Conservation (phyloP, 1,139 yeast species). For the Citeromyces hawaiiensis region DNA sequence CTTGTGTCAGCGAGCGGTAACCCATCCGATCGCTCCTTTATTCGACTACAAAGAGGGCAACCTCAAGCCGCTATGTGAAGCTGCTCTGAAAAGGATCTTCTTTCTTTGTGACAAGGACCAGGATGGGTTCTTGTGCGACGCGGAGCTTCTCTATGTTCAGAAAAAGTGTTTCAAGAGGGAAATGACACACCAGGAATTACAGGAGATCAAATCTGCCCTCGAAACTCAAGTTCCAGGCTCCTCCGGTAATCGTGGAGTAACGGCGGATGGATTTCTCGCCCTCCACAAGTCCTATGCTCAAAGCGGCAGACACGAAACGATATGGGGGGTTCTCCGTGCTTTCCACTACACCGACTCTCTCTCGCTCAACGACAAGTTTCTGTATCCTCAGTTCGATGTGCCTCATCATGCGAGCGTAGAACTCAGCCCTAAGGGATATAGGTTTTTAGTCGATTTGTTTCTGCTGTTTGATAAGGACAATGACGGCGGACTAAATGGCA, state of each 20-base stretch:
- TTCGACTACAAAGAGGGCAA: constrained; percentile 85
- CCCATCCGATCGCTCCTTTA: constrained; percentile 87
- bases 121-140: constrained; percentile 64
- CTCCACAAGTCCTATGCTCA: constrained; percentile 77
- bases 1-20: constrained; percentile 81
- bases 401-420: constrained; percentile 75
- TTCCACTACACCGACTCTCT: constrained; percentile 88
- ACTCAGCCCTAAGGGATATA: constrained; percentile 83
- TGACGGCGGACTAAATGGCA: constrained; percentile 82
- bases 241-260: constrained; percentile 32
- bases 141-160: constrained; percentile 60
- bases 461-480: constrained; percentile 82
- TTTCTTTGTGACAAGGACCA: constrained; percentile 82
- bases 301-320: constrained; percentile 87
- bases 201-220: constrained; percentile 23
- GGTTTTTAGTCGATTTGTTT: constrained; percentile 83
- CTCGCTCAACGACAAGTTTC: constrained; percentile 64
- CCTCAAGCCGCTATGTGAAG: constrained; percentile 62
- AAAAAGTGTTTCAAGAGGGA: constrained; percentile 57
- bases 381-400: constrained; percentile 71
- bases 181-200: constrained; percentile 37
- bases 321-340: constrained; percentile 84
- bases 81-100: constrained; percentile 71
- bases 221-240: constrained; percentile 4
- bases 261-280: constrained; percentile 62